phyloP scores from a whole-genome alignment of 352 stramenopile genomes.

The Globisporangium alternatum region DNA sequence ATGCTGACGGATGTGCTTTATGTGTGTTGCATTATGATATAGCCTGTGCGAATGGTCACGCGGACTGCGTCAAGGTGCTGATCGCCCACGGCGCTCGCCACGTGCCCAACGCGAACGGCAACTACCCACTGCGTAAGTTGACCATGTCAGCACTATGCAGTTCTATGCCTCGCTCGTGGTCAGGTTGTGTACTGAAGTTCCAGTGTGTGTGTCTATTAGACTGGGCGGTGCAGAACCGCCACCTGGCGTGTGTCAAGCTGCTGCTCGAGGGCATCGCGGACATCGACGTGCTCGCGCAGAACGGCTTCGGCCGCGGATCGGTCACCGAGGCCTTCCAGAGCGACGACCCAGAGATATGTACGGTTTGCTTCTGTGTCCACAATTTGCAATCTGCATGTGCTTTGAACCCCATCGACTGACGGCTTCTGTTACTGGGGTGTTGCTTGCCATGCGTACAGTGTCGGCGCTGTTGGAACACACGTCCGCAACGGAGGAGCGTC shows the following conservation, averaged over 20 bases:
- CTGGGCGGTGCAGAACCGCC: constrained; percentile 87
- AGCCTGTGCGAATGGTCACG: constrained; percentile 82
- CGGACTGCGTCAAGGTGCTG: constrained; percentile 59
- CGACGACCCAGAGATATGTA: constrained; percentile 84
- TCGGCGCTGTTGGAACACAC: constrained; percentile 69
- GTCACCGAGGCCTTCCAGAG: constrained; percentile 83
- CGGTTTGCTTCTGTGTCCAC: constrained; percentile 12
- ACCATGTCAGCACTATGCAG: not conserved
- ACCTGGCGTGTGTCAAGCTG: constrained; percentile 75
- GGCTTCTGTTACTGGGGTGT: not conserved
- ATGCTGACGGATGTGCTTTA: not conserved
- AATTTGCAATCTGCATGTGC: not conserved
- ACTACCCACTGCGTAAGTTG: constrained; percentile 69
- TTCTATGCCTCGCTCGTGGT: too few relatives aligned
- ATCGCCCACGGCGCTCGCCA: constrained; percentile 51
- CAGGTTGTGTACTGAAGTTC: not conserved
- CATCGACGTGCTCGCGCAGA: constrained; percentile 81
- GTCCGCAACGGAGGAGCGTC: constrained; percentile 72
- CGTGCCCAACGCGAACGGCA: constrained; percentile 70
- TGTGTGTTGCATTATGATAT: not conserved
- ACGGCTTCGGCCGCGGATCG: constrained; percentile 76
- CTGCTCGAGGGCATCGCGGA: constrained; percentile 61
- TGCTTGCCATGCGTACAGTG: constrained; percentile 32
- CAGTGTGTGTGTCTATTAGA: constrained; percentile 32
- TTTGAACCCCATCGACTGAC: not conserved